Evolutionary conservation across 2,329 filamentous ascomycete genomes (phyloP).

Genomic region (Aspergillus pseudonomiae): DNA sequence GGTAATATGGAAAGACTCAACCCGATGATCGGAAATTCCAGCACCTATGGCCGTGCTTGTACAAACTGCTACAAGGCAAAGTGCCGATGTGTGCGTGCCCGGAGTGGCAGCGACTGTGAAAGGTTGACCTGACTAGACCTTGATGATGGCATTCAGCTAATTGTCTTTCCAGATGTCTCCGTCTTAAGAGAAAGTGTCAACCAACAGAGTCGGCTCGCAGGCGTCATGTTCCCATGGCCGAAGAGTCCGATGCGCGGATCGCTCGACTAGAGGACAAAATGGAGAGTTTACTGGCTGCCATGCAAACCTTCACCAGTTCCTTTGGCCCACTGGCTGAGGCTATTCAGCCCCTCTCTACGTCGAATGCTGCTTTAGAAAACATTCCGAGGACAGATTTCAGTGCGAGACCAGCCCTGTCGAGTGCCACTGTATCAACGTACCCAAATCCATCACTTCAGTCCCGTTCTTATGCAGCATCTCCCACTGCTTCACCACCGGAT

Average conservation of each 20-base stretch:
- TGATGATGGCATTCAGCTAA: conserved; percentile 6
- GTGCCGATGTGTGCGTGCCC: conserved; percentile 29
- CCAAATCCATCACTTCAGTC: conserved; percentile 1
- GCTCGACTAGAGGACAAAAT: conserved; percentile 40
- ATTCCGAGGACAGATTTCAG: conserved; percentile 4
- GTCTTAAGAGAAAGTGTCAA: conserved; percentile 39
- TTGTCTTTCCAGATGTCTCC: conserved; percentile 33
- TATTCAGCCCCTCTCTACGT: background rate
- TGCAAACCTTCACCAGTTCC: conserved; percentile 29
- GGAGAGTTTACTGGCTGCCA: conserved; percentile 33
- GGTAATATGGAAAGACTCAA: conserved; percentile 20
- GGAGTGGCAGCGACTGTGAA: conserved; percentile 27
- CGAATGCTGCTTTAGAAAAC: conserved; percentile 2
- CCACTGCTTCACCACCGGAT: conserved; percentile 10
- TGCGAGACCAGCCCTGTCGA: background rate
- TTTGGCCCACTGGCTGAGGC: too few relatives aligned
- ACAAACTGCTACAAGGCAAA: conserved; percentile 36
- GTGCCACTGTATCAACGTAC: conserved; percentile 9
- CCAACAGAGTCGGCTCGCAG: conserved; percentile 39
- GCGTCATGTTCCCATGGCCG: conserved; percentile 28
- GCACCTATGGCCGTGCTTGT: conserved; percentile 33
- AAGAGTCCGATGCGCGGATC: conserved; percentile 36
- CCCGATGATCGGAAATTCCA: conserved; percentile 13
- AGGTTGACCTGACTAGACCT: conserved; percentile 19
- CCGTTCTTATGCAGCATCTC: background rate